phyloP scores from a whole-genome alignment of 2,329 filamentous ascomycete species.

The Gremmenia infestans region DNA sequence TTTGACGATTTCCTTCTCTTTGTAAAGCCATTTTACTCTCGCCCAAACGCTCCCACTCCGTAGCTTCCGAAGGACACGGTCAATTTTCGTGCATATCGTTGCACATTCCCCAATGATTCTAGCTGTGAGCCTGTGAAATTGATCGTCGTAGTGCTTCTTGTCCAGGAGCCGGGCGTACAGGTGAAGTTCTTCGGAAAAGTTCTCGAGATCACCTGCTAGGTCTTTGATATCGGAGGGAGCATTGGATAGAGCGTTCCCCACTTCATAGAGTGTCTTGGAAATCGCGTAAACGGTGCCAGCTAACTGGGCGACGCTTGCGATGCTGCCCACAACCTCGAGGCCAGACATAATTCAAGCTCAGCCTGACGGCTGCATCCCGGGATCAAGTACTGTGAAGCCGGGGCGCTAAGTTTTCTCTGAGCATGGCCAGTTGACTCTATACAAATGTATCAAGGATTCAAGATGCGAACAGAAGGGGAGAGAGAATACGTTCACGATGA shows the following conservation, averaged over 20 bases:
- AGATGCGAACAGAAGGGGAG: neutral
- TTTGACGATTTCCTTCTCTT: constrained; percentile 20
- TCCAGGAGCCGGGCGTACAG: constrained; percentile 11
- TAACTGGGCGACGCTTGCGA: constrained; percentile 15
- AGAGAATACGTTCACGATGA: no score
- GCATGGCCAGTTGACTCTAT: no score
- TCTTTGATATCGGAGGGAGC: constrained; percentile 19
- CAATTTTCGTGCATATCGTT: constrained; percentile 16
- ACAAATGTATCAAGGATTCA: neutral
- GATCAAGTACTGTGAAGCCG: no score
- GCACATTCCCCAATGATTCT: constrained; percentile 20
- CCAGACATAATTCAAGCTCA: constrained; percentile 3
- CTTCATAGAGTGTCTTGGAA: constrained; percentile 15
- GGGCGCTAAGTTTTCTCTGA: no score
- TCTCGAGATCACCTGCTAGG: constrained; percentile 16
- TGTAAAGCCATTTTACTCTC: constrained; percentile 18
- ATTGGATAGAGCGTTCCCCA: constrained; percentile 14
- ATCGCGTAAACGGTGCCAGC: constrained; percentile 15
- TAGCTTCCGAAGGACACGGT: constrained; percentile 13
- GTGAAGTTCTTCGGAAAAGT: constrained; percentile 14
- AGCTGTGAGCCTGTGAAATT: constrained; percentile 14
- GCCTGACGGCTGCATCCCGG: neutral
- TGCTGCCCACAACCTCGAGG: constrained; percentile 14
- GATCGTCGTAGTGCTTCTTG: constrained; percentile 13
- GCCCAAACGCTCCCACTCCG: constrained; percentile 9